Evolutionary conservation across 768 basidiomycete species (phyloP), one percentile per base, ranked within the genome.

Genomic region (Rhodocollybia butyracea): DNA sequence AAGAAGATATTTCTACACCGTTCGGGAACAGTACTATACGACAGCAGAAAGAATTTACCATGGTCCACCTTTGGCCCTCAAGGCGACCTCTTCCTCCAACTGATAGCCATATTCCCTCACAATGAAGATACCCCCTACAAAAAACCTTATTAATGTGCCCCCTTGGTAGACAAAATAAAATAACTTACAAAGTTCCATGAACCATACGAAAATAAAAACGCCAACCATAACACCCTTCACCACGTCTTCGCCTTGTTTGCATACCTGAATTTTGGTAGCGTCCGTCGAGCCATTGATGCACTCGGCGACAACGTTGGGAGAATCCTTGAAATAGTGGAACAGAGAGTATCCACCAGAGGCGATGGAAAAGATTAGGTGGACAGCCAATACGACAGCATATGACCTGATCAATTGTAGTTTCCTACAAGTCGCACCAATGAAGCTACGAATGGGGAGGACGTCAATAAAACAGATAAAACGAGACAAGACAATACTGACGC

Each of bases 101-200:
- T 81, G 78, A 52, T 64, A 69, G 46, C 68, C 70, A 57, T 81
- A 80, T 52, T 66, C 68, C 38, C 66, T 67, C 41, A 81, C 76
- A 55, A 81, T 77, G 57, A 77, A 66, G 61, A 75, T 77, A 57
- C 73, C 76, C 72, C 76, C 79, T 78, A 41, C 43, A 12, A 47
- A 38, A 41, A 45, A 30, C 39, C n/a, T n/a, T n/a, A n/a, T n/a
- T n/a, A n/a, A n/a, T n/a, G n/a, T n/a, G n/a, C n/a, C n/a, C 48
- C 54, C 21, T 5, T 36, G 32, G 10, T 36, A 31, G 38, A 46
- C 54, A 60, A n/a, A 29, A 51, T 26, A 47, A 13, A 41, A 39
- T 24, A 7, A 72, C 78, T 56, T 54, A 79, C 79, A 81, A 56
- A 75, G 73, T 61, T 78, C 76, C 59, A 81, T 67, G 57, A 80